Conservation (phyloP, 139 green algal species). For the Chlorella sp. region DNA sequence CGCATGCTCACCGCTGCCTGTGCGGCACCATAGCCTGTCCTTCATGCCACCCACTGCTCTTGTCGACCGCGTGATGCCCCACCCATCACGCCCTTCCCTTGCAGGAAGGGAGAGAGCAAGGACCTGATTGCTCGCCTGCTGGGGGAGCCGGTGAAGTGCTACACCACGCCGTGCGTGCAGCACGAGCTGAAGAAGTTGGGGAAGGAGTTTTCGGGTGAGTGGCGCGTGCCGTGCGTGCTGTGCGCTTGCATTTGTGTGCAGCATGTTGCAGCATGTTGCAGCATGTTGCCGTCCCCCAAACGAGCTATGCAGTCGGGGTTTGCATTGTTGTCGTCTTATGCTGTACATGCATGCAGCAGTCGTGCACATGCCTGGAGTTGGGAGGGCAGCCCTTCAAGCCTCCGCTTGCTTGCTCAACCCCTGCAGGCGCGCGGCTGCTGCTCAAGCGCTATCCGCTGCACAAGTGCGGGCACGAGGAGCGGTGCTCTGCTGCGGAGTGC, state of each 20-base stretch:
- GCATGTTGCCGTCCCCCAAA: background rate
- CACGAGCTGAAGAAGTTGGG: slow-evolving; percentile 67
- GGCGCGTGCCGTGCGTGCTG: background rate
- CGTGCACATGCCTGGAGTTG: background rate
- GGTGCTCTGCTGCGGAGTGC: slow-evolving; percentile 60
- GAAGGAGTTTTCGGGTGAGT: slow-evolving; percentile 40
- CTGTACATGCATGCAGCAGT: background rate
- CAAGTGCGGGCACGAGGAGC: slow-evolving; percentile 67
- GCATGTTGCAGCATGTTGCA: background rate
- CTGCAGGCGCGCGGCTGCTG: slow-evolving; percentile 12
- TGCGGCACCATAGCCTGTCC: background rate
- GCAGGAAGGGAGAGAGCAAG: slow-evolving; percentile 51
- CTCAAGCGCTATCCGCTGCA: slow-evolving; percentile 55
- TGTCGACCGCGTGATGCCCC: background rate
- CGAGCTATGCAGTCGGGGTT: background rate
- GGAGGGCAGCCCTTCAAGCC: background rate
- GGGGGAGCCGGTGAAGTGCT: slow-evolving; percentile 64
- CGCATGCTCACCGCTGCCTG: background rate
- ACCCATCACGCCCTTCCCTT: background rate
- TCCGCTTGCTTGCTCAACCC: background rate
- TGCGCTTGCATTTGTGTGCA: background rate
- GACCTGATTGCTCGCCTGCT: slow-evolving; percentile 67
- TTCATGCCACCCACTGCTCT: background rate
- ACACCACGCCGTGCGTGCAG: slow-evolving; percentile 73
- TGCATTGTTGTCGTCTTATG: background rate